Base-by-base conservation (phyloP, 768 basidiomycete genomes). In the Mycena floridula region DNA sequence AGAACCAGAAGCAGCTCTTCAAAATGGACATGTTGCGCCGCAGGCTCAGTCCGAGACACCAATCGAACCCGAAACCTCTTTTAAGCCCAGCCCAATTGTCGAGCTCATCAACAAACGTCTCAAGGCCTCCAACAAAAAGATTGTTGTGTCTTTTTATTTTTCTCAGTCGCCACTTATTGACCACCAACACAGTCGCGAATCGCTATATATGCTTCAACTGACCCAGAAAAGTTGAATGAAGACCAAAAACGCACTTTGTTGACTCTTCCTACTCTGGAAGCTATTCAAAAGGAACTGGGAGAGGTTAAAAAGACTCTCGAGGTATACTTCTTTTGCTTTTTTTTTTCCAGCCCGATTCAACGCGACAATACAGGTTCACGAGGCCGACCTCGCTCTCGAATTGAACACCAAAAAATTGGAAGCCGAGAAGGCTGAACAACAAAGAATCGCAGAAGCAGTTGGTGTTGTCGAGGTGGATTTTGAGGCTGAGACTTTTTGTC, bases 271-370 rank as follows among this genome's bases (percentile, higher is more conserved):
- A 69, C 73, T 5, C 69, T 94, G 18, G 90, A 94, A 56, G 86
- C 82, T 8, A 70, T 82, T 30, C 76, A 82, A 52, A 89, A 88
- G 56, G 92, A 94, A 54, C 65, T 95, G 12, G 81, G 77, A 21
- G 92, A 93, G 46, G 77, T 92, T 36, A 86, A 85, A 62, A 91
- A 87, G 60, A 79, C 75, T 32, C 73, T 93, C 49, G 89, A 95
- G 77, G 92, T 91, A 37, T 30, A 69, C 61, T 45, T 24, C 25
- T 28, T 7, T 25, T 23, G 43, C 16, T 44, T 25, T 42, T 18
- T 32, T 46, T 22, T 39, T 30, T n/a, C 45, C 18, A 27, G 42
- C 42, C 21, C 21, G 41, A 26, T 16, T n/a, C n/a, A n/a, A n/a
- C n/a, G n/a, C n/a, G n/a, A n/a, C n/a, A n/a, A n/a, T 43, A 9